Conservation (phyloP, 371 early-diverging fungal species). For the Dichotomocladium elegans region DNA sequence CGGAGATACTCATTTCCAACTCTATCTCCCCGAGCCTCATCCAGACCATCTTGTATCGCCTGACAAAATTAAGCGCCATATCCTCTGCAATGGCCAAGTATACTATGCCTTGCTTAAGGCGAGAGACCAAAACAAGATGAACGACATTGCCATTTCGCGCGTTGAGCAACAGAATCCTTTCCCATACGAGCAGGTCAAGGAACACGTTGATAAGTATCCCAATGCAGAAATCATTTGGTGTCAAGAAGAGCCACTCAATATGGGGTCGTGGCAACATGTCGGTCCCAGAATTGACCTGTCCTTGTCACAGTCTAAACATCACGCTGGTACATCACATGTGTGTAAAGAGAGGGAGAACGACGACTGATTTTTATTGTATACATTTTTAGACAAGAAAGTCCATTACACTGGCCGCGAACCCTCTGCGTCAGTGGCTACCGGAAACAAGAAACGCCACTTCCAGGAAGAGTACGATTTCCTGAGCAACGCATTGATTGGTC, state of each 20-base stretch:
- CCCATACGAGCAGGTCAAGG: constrained; percentile 89
- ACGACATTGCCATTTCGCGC: constrained; percentile 88
- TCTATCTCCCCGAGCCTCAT: constrained; percentile 89
- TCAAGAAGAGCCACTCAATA: constrained; percentile 96
- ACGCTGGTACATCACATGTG: constrained; percentile 32
- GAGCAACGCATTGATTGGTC: constrained; percentile 80
- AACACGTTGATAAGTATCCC: constrained; percentile 86
- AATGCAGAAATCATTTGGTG: constrained; percentile 88
- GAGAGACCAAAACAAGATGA: constrained; percentile 80
- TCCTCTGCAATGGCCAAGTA: constrained; percentile 94
- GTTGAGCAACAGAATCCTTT: constrained; percentile 95
- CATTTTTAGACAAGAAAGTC: constrained; percentile 50
- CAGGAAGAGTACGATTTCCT: constrained; percentile 88
- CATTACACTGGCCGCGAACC: constrained; percentile 90
- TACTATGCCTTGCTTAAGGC: constrained; percentile 90
- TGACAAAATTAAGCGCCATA: constrained; percentile 79
- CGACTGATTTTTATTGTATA: background rate
- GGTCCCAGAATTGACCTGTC: constrained; percentile 83
- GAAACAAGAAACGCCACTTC: constrained; percentile 94
- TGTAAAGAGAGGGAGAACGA: background rate
- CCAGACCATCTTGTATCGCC: constrained; percentile 71
- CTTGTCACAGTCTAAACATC: constrained; percentile 65
- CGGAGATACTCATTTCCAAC: constrained; percentile 80
- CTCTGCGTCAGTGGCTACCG: constrained; percentile 93
- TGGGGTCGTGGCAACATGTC: constrained; percentile 89